phyloP scores from a whole-genome alignment of 495 filamentous ascomycete species.

The Penicillium arizonense region DNA sequence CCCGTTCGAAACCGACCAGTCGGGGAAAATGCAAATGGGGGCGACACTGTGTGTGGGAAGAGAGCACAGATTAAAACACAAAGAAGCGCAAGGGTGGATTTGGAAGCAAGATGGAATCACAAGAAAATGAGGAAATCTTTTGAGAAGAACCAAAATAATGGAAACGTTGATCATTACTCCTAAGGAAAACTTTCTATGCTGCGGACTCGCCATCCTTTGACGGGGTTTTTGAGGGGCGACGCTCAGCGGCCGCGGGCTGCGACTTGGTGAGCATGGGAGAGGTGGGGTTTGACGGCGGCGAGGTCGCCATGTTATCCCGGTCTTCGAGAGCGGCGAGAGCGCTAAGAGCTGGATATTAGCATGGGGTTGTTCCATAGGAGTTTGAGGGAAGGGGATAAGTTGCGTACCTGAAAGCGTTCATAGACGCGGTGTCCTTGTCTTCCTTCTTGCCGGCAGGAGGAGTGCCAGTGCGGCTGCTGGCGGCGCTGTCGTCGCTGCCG shows the following conservation, averaged over 20 bases:
- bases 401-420: constrained; percentile 86
- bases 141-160: constrained; percentile 30
- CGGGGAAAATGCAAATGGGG: constrained; percentile 28
- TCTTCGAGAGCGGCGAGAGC: constrained; percentile 58
- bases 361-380: neutral
- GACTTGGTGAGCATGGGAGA: constrained; percentile 57
- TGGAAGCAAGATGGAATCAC: constrained; percentile 19
- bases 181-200: constrained; percentile 42
- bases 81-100: constrained; percentile 6
- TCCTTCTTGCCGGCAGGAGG: constrained; percentile 71
- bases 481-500: constrained; percentile 73
- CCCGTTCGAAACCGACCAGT: constrained; percentile 30
- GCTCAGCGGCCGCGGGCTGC: constrained; percentile 43
- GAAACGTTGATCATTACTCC: constrained; percentile 48
- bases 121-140: constrained; percentile 36
- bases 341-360: constrained; percentile 37
- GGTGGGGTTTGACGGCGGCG: constrained; percentile 56
- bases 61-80: constrained; percentile 21
- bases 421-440: constrained; percentile 63
- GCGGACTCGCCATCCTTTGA: constrained; percentile 44
- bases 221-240: constrained; percentile 49
- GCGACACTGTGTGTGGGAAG: constrained; percentile 5
- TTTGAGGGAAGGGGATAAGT: neutral
- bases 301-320: constrained; percentile 55
- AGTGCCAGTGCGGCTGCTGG: constrained; percentile 84